Evolutionary conservation across 331 rosid genomes (phyloP).

Genomic region (Dryas integrifolia): DNA sequence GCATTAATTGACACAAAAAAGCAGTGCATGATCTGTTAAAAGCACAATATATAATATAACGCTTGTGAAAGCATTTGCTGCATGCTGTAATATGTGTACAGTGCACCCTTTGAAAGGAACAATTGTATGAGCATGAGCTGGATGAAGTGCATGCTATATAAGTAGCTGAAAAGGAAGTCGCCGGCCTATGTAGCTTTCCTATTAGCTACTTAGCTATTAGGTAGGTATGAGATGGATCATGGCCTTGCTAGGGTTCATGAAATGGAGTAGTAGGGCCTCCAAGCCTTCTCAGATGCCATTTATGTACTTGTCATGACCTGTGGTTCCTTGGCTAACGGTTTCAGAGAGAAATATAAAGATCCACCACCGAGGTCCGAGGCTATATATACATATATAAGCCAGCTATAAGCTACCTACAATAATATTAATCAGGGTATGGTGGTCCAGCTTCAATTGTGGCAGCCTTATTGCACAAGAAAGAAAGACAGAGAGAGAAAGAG

Average conservation of each 20-base stretch:
- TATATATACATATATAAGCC: no score
- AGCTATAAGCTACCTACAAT: no score
- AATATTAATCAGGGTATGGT: not conserved
- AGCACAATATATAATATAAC: not conserved
- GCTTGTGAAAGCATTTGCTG: conserved; percentile 26
- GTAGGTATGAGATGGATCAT: no score
- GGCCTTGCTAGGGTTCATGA: conserved; percentile 44
- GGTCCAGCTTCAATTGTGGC: conserved; percentile 41
- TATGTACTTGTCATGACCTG: conserved; percentile 37
- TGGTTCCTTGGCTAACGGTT: conserved; percentile 54
- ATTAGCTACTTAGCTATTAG: no score
- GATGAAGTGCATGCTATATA: not conserved
- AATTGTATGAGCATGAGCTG: conserved; percentile 20
- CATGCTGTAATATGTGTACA: no score
- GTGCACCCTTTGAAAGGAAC: conserved; percentile 37
- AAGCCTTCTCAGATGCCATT: conserved; percentile 33
- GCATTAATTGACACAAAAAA: not conserved
- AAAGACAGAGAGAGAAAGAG: conserved; percentile 25
- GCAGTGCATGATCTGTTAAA: conserved; percentile 8
- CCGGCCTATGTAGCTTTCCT: no score
- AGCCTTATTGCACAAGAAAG: conserved; percentile 43
- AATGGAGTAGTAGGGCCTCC: conserved; percentile 16
- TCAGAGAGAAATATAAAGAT: conserved; percentile 45
- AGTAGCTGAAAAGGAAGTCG: conserved; percentile 13
- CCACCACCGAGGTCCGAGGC: not conserved